These are phyloP conservation scores for Phytophthora megakarya DNA, from an alignment of 352 stramenopile species.

Conservation along the genomic window DNA sequence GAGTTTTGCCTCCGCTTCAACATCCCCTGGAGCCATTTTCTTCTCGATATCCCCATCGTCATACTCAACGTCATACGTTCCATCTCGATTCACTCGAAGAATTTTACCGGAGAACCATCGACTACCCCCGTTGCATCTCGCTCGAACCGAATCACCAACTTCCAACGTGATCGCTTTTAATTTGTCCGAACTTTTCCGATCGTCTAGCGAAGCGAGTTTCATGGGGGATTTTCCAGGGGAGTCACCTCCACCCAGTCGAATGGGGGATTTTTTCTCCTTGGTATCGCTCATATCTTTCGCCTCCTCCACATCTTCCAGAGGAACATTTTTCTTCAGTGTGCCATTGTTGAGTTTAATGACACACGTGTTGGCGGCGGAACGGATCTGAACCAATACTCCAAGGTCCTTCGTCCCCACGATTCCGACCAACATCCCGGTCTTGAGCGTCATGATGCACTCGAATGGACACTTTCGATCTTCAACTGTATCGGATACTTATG, in stretches of 20 bases:
- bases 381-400: constrained; percentile 68
- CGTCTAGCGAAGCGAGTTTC: constrained; percentile 29
- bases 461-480: constrained; percentile 13
- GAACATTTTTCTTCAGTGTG: constrained; percentile 69
- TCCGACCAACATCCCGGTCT: constrained; percentile 62
- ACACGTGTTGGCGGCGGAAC: constrained; percentile 59
- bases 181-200: constrained; percentile 6
- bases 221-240: constrained; percentile 17
- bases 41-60: constrained; percentile 57
- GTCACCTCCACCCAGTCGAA: constrained; percentile 36
- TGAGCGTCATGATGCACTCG: constrained; percentile 43
- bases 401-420: constrained; percentile 58
- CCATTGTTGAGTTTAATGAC: constrained; percentile 76
- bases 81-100: constrained; percentile 53
- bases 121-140: constrained; percentile 71
- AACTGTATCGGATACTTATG: constrained; percentile 2
- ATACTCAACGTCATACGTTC: constrained; percentile 67
- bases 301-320: constrained; percentile 62
- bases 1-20: constrained; percentile 17
- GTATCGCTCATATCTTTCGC: constrained; percentile 43
- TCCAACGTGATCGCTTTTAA: constrained; percentile 12
- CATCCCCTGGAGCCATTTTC: constrained; percentile 29
- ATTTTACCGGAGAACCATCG: constrained; percentile 73
- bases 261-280: constrained; percentile 48
- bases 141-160: constrained; percentile 32